phyloP scores from a whole-genome alignment of 805 yeast species.

The Suhomyces kilbournensis region DNA sequence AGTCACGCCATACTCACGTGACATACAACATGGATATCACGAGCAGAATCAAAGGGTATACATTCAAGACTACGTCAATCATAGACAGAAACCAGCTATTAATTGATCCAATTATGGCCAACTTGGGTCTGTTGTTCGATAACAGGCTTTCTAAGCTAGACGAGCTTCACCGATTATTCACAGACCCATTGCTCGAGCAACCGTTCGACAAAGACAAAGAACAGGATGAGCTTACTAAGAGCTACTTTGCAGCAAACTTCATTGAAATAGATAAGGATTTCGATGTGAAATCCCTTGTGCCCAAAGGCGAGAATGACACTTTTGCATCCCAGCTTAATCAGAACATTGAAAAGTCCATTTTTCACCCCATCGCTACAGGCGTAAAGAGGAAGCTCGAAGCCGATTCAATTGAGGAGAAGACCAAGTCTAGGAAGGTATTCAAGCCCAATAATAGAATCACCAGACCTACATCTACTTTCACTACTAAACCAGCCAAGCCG shows the following conservation, averaged over 20 bases:
- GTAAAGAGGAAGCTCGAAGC: not conserved
- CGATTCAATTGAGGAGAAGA: not conserved
- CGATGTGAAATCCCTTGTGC: not conserved
- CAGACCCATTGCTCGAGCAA: constrained; percentile 8
- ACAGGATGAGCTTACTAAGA: not conserved
- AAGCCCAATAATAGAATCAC: not conserved
- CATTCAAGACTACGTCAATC: not conserved
- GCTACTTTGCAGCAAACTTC: not conserved
- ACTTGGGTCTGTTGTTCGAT: constrained; percentile 2
- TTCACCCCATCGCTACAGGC: not conserved
- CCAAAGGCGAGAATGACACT: not conserved
- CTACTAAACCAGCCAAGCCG: constrained; percentile 1
- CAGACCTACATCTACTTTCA: not conserved
- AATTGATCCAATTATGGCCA: not conserved
- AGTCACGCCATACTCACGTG: not conserved
- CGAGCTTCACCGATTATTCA: constrained; percentile 18
- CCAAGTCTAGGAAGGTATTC: not conserved
- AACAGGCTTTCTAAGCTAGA: constrained; percentile 17
- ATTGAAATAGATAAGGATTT: not conserved
- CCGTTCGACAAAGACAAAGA: not conserved
- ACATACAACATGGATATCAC: not conserved
- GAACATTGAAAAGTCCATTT: constrained; percentile 2
- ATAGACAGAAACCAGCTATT: not conserved
- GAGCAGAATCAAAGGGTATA: not conserved
- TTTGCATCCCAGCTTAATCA: not conserved